A percentile compares a stretch with the other conserved stretches of the same genome.
phyloP scores from a whole-genome alignment of 192 early-diverging fungal species.

The Obelidium mucronatum region DNA sequence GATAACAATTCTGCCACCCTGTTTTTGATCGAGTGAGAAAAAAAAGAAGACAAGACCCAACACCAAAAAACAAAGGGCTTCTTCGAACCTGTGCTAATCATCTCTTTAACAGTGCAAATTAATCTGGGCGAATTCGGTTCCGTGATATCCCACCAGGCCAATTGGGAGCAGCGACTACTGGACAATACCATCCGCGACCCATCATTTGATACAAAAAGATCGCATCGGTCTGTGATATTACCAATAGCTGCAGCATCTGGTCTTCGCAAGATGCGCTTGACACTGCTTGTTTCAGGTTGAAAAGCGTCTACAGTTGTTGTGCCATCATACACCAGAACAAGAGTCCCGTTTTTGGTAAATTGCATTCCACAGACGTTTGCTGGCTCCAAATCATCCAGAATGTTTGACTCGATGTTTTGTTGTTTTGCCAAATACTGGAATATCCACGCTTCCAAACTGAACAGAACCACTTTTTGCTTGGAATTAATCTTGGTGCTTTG shows the following conservation, averaged over 20 bases:
- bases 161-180: neutral
- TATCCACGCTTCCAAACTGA: neutral
- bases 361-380: neutral
- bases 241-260: conserved; percentile 1
- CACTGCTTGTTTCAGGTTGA: neutral
- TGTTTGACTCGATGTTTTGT: neutral
- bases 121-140: neutral
- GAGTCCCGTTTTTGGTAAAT: neutral
- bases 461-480: neutral
- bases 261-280: neutral
- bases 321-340: neutral
- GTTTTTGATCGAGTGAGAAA: neutral
- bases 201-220: neutral
- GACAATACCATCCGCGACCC: neutral
- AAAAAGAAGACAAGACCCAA: neutral
- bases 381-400: neutral
- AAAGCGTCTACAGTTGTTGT: neutral
- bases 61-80: neutral
- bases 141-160: neutral
- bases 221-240: neutral
- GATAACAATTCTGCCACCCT: neutral
- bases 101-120: neutral
- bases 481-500: neutral
- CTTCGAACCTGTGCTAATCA: neutral
- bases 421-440: neutral